Evolutionary conservation across 129 eudicot species (phyloP).

Genomic region (Centella asiatica): DNA sequence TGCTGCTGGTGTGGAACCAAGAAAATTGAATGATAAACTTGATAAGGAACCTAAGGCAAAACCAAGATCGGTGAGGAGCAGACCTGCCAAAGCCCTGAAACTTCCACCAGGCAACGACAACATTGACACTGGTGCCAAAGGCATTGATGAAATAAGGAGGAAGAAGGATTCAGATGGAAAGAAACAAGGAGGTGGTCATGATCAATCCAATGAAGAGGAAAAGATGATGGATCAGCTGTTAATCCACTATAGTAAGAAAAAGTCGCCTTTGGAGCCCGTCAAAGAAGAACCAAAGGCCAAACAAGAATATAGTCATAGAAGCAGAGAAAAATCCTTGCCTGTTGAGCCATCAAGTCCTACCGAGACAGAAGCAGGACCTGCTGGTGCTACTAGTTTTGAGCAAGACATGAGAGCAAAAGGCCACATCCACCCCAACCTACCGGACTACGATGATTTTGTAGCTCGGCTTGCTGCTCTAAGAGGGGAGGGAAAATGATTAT

Average conservation of each 20-base stretch:
- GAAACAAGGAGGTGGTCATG: conserved; percentile 20
- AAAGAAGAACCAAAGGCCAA: conserved; percentile 16
- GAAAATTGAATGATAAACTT: conserved; percentile 3
- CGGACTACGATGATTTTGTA: conserved; percentile 68
- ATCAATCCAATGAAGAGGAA: conserved; percentile 34
- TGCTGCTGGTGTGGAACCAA: conserved; percentile 6
- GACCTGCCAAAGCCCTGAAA: conserved; percentile 11
- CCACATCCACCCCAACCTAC: conserved; percentile 66
- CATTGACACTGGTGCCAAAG: conserved; percentile 20
- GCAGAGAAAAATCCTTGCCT: conserved; percentile 41
- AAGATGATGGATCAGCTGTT: conserved; percentile 41
- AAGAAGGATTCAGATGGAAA: conserved; percentile 8
- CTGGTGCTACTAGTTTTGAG: conserved; percentile 34
- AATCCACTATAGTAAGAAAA: conserved; percentile 37
- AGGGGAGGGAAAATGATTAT: conserved; percentile 29
- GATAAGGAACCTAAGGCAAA: conserved; percentile 4
- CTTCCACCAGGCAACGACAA: conserved; percentile 17
- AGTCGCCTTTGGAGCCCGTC: conserved; percentile 12
- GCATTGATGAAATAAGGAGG: background rate
- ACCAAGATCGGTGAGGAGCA: conserved; percentile 56
- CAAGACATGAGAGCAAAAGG: conserved; percentile 22
- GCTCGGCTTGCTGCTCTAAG: conserved; percentile 54
- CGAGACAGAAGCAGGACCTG: conserved; percentile 30
- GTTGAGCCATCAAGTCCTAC: conserved; percentile 15
- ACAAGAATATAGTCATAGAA: conserved; percentile 14